Base-by-base conservation (phyloP, 2,329 filamentous ascomycete genomes). In the Gaeumannomyces tritici region DNA sequence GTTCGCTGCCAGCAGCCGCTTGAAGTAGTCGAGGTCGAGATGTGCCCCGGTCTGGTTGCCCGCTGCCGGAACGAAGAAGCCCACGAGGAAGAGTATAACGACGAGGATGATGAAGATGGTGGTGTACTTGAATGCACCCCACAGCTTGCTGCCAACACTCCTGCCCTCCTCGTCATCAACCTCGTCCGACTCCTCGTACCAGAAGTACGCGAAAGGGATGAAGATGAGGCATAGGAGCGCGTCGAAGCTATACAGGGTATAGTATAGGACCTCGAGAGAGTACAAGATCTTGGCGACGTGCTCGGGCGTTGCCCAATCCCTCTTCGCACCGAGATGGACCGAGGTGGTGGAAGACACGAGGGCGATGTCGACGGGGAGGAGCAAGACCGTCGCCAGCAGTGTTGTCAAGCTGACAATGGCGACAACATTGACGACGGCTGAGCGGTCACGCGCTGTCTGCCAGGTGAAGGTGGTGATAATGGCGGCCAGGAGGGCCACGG, bases 161-260 rank as follows among this genome's bases (percentile, higher is more conserved):
- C 93, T 88, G 35, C 91, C 90, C 64, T 90, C 85, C 69, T 96
- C 90, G 42, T 88, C 83, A 65, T 92, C 92, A 26, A 93, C 88
- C 76, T 97, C 92, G 70, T 97, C 93, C 67, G 96, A 96, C 74
- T 98, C 95, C 74, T 99, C 95, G 71, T 96, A 95, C 86, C 89
- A 97, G 74, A 99, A 99, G 78, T 99, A 99, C 59, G 93, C 89
- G 72, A 99, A 99, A 0, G 95, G 95, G 26, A 98, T 89, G 57
- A 96, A 84, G 24, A 98, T 74, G 57, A 99, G 80, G 71, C 95
- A 99, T 13, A 99, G 84, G 7, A 97, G 73, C 1, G 92, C 90
- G 74, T 99, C 95, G 67, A 97, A 79, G 69, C 90, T 95, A 78
- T 98, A 99, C 0, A 99, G 82, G 0, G 87, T 82, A 75, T 98